Evolutionary conservation across 2,329 filamentous ascomycete genomes (phyloP).

Genomic region (Aspergillus fumigatus): DNA sequence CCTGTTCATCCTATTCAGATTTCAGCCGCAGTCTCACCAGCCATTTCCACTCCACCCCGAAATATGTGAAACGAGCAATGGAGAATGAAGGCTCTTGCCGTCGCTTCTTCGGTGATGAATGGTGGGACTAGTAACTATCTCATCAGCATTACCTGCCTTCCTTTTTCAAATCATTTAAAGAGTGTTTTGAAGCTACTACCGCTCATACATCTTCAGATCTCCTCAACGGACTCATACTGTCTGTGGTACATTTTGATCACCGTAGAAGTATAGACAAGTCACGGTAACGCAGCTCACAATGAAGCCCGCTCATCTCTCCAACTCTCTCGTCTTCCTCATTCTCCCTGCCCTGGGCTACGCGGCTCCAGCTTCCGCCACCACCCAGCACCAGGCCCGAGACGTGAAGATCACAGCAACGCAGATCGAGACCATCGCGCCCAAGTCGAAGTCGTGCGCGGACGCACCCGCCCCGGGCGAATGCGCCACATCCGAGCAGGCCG

Average conservation of each 20-base stretch:
- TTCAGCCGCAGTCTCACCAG: neutral
- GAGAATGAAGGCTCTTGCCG: neutral
- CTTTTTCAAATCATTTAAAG: neutral
- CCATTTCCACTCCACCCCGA: neutral
- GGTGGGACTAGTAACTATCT: neutral
- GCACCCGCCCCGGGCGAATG: slow-evolving; percentile 54
- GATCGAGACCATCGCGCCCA: slow-evolving; percentile 50
- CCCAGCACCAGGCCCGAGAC: neutral
- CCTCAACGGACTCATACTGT: neutral
- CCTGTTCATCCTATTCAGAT: neutral
- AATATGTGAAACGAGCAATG: neutral
- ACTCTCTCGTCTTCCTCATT: slow-evolving; percentile 12
- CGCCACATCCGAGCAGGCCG: slow-evolving; percentile 59
- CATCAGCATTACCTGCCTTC: neutral
- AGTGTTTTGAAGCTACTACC: neutral
- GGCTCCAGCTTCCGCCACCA: slow-evolving; percentile 3
- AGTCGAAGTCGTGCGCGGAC: slow-evolving; percentile 50
- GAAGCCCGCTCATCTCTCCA: slow-evolving; percentile 3
- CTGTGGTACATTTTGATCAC: neutral
- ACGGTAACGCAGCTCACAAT: slow-evolving; percentile 2
- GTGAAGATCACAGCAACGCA: slow-evolving; percentile 24
- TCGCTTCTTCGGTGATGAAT: neutral
- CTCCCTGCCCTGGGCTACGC: slow-evolving; percentile 12
- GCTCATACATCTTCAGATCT: neutral
- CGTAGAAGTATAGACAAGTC: neutral